Base-by-base conservation (phyloP, 768 basidiomycete genomes). In the Amanita fuliginea region DNA sequence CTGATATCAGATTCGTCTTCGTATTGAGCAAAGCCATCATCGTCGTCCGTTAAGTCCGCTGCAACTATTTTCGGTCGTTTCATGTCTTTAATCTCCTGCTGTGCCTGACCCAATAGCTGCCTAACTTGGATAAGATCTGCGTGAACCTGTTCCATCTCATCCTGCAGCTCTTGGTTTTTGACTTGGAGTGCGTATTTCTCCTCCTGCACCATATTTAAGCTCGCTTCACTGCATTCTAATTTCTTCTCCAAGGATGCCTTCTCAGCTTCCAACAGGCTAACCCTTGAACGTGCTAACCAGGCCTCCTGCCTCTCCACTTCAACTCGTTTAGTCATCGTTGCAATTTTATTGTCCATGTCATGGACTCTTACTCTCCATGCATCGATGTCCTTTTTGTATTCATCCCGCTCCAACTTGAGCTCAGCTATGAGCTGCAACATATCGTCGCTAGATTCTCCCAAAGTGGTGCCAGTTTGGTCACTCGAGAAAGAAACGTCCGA, bases 321-420 rank as follows among this genome's bases (percentile, higher is more conserved):
- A 11, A 90, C 73, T 9, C 85, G 71, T 52, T 76, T 77, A 21
- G 78, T 74, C 44, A 95, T 75, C 33, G 81, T 67, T 36, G 71
- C 68, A 19, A 80, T 65, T 55, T 83, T 81, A 49, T 77, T 81
- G 57, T 95, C 88, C 57, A 89, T 71, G 58, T 86, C 83, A 11
- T 70, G 71, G 42, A 92, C 86, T 19, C 93, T 75, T 30, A 66
- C 73, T 53, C 86, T 75, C 90, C 92, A 95, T 0, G 85, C 86
- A 55, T 91, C 85, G 0, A 92, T 81, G 63, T 97, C 93, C 46
- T 81, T 78, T 62, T 83, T 84, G 45, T 97, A 71, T 51, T 91
- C 85, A 58, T 98, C 94, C 26, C 94, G 73, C 64, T 97, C 93
- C 10, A 82, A 75, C 62, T 92, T 91, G 57, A 90, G 73, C 60